Conservation (phyloP, 345 rosid species). For the Rhodamnia rubescens region DNA sequence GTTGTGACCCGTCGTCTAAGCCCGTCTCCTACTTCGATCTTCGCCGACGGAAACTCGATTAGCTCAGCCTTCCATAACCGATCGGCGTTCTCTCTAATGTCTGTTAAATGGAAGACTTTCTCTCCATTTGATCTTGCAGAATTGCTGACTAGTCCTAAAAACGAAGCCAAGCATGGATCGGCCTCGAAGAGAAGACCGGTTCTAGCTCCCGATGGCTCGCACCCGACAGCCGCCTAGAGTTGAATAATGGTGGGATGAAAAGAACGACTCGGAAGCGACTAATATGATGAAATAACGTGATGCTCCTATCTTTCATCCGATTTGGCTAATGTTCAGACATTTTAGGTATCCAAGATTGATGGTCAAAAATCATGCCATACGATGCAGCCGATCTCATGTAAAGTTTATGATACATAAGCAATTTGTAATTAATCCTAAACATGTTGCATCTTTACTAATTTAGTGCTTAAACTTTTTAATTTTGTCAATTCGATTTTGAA, state of each 20-base stretch:
- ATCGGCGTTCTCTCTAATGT: neutral
- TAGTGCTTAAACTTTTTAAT: too few relatives aligned
- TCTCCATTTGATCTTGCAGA: neutral
- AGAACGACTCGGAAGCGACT: neutral
- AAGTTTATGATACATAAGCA: neutral
- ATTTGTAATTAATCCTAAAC: neutral
- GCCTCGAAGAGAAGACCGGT: conserved; percentile 49
- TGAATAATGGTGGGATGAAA: neutral
- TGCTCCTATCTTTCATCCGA: neutral
- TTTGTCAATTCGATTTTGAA: too few relatives aligned
- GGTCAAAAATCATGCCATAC: neutral
- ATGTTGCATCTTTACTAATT: too few relatives aligned
- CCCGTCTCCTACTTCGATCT: too few relatives aligned
- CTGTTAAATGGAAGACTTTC: neutral
- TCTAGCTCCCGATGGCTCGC: conserved; percentile 76
- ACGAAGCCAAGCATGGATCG: conserved; percentile 42
- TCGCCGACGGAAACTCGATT: too few relatives aligned
- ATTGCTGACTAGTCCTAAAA: neutral
- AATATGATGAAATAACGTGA: neutral
- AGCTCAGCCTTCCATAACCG: too few relatives aligned
- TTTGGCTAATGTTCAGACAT: neutral
- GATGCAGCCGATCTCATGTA: neutral
- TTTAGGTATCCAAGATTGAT: neutral
- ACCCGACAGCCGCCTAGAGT: conserved; percentile 65
- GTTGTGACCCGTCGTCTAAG: too few relatives aligned